Evolutionary conservation across 2,329 filamentous ascomycete genomes (phyloP), one percentile per base, ranked within the genome.

Genomic region (Emydomyces testavorans): DNA sequence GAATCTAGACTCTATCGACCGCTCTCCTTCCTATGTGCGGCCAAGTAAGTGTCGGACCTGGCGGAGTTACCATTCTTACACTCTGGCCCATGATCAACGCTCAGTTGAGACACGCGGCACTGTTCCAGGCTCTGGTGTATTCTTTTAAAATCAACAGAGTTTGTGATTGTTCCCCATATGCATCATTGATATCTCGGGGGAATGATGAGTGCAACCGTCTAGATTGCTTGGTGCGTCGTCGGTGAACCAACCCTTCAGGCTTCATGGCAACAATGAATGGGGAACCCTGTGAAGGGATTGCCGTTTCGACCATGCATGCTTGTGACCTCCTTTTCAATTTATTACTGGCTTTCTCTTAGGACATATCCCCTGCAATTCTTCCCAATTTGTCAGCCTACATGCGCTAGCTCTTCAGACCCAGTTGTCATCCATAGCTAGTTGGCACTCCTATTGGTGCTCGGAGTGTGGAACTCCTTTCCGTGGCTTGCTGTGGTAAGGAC

Each of bases 331-430:
- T 36, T 15, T 16, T 29, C 18, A 44, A 24, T 36, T 20, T n/a
- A n/a, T 11, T 35, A 34, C 41, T 16, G 16, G 31, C 20, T 31
- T 44, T 18, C 18, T 37, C 28, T 29, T 15, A 26, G 41, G 18
- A 10, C 4, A 11, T 21, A 8, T 35, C 32, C 42, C 42, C 34
- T 36, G 31, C 21, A 26, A 23, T 13, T 2, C 28, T 45, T 18
- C 31, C 32, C 8, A 3, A 28, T 45, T 37, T 16, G 42, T 45
- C 42, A 45, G 18, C 31, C 15, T n/a, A 45, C 42, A 45, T 45
- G 31, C 42, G 16, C 42, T 45, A 45, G 15, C 15, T 28, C 37
- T 36, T 20, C 29, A 37, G 20, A 26, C 28, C 21, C n/a, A 21
- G 31, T 21, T 29, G 29, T 35, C 20, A 11, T 5, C 7, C 26